Percentiles rank a stretch among this genome's conserved stretches.
Evolutionary conservation across 805 yeast genomes (phyloP).

Genomic region (Metschnikowia picachoensis): DNA sequence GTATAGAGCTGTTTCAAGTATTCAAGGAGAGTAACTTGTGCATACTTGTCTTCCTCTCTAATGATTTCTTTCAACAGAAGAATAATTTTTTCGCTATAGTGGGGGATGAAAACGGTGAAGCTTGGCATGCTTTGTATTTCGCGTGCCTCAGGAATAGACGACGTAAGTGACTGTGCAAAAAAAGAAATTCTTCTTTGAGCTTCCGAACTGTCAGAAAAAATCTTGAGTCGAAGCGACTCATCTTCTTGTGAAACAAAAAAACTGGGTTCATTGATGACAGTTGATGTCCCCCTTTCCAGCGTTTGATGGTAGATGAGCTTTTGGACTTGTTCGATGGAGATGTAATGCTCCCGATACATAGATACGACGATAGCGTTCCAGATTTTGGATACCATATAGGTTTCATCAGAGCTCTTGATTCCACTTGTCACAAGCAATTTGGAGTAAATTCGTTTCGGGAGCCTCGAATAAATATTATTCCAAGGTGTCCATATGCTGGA

Average conservation of each 20-base stretch:
- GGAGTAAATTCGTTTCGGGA: constrained; percentile 73
- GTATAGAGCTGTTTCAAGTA: constrained; percentile 94
- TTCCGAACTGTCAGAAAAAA: constrained; percentile 62
- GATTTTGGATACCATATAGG: constrained; percentile 49
- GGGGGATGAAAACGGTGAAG: constrained; percentile 77
- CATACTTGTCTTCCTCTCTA: constrained; percentile 94
- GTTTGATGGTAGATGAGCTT: constrained; percentile 57
- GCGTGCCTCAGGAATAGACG: constrained; percentile 74
- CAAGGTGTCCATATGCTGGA: constrained; percentile 87
- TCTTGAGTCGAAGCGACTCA: constrained; percentile 53
- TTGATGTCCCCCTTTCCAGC: constrained; percentile 33
- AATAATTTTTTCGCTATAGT: constrained; percentile 90
- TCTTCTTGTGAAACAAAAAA: constrained; percentile 85
- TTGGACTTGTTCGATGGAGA: constrained; percentile 70
- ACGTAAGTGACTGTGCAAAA: constrained; percentile 85
- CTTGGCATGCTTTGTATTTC: constrained; percentile 15
- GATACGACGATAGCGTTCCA: constrained; percentile 86
- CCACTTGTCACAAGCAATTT: constrained; percentile 45
- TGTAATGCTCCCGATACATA: constrained; percentile 75
- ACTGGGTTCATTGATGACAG: constrained; percentile 49
- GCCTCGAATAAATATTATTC: constrained; percentile 71
- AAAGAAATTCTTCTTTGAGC: constrained; percentile 82
- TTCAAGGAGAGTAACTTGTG: constrained; percentile 90
- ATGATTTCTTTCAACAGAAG: constrained; percentile 93
- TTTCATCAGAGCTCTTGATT: constrained; percentile 34